Percentiles rank a stretch among this genome's conserved stretches.
Evolutionary conservation across 108 stramenopile genomes (phyloP).

Genomic region (Cyclotella sp.): DNA sequence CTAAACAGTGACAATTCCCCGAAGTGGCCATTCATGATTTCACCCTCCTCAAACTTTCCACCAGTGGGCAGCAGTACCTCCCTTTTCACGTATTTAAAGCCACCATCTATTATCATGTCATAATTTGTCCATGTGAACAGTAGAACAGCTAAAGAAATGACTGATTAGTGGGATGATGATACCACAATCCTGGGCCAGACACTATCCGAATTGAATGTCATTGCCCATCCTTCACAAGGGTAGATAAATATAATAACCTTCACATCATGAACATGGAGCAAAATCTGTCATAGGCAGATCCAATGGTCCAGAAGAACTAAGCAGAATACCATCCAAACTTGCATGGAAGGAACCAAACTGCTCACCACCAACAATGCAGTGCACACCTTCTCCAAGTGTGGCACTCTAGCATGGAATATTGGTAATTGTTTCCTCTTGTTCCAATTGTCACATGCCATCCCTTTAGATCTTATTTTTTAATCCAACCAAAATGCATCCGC

Average conservation of each 20-base stretch:
- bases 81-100: slow-evolving; percentile 37
- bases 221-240: slow-evolving; percentile 24
- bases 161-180: slow-evolving; percentile 47
- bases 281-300: slow-evolving; percentile 62
- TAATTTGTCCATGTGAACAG: slow-evolving; percentile 44
- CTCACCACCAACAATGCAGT: slow-evolving; percentile 54
- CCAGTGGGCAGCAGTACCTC: slow-evolving; percentile 48
- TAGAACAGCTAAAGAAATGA: slow-evolving; percentile 40
- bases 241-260: slow-evolving; percentile 56
- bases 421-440: slow-evolving; percentile 46
- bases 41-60: slow-evolving; percentile 31
- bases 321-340: slow-evolving; percentile 48
- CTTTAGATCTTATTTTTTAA: slow-evolving; percentile 1
- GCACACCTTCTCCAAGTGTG: slow-evolving; percentile 25
- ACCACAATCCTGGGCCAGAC: slow-evolving; percentile 59
- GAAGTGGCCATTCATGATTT: slow-evolving; percentile 49
- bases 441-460: slow-evolving; percentile 49
- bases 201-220: slow-evolving; percentile 47
- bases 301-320: slow-evolving; percentile 50
- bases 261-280: slow-evolving; percentile 53
- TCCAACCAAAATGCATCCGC: slow-evolving; percentile 37
- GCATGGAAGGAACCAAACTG: slow-evolving; percentile 52
- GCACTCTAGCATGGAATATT: slow-evolving; percentile 33
- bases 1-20: slow-evolving; percentile 50
- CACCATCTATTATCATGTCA: slow-evolving; percentile 38